phyloP scores from a whole-genome alignment of 192 early-diverging fungal genomes.

The Backusella macrospora region DNA sequence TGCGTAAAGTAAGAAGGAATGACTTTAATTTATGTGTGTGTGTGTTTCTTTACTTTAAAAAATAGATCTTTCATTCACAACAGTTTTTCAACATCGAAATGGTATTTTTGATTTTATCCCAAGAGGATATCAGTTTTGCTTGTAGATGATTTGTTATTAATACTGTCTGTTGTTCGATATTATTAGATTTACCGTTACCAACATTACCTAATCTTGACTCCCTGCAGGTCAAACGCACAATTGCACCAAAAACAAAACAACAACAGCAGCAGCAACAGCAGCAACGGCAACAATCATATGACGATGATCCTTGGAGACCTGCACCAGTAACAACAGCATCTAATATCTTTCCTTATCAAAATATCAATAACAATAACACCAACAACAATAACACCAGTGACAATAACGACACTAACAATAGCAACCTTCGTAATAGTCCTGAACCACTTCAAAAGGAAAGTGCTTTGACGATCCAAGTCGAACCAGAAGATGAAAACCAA shows the following conservation, averaged over 20 bases:
- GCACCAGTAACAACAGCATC: not conserved
- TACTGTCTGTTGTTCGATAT: not conserved
- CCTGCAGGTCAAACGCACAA: constrained; percentile 32
- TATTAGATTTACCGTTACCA: constrained; percentile 62
- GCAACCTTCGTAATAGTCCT: not conserved
- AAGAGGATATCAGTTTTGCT: no score
- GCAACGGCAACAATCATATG: not conserved
- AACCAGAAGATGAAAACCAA: constrained; percentile 21
- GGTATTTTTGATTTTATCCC: constrained; percentile 31
- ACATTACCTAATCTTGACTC: constrained; percentile 60
- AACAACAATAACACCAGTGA: not conserved
- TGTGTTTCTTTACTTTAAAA: not conserved
- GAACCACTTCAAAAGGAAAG: not conserved
- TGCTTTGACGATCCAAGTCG: not conserved
- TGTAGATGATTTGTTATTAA: not conserved
- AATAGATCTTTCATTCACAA: constrained; percentile 60
- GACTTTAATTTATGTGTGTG: not conserved
- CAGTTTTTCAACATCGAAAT: constrained; percentile 60
- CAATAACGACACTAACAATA: not conserved
- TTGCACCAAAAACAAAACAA: not conserved
- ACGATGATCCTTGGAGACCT: constrained; percentile 29
- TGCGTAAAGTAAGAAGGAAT: not conserved
- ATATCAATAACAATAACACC: not conserved
- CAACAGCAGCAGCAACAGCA: not conserved
- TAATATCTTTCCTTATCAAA: not conserved